These are phyloP conservation scores for Hermanozyma aechmeae DNA, from an alignment of 805 yeast species.

Conservation along the genomic window DNA sequence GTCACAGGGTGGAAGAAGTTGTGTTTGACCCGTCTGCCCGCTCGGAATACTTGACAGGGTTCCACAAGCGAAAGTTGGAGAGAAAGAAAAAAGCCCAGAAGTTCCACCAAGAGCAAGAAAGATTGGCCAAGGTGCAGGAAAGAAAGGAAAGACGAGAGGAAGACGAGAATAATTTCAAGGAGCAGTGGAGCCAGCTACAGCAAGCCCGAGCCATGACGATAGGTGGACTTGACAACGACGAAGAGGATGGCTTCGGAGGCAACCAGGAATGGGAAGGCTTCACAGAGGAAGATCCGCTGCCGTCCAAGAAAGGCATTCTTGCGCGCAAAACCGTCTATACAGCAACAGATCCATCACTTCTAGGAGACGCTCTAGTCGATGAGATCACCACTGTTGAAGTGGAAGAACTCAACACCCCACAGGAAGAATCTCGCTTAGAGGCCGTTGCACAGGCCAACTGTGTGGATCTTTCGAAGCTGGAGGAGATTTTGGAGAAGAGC, in stretches of 20 bases:
- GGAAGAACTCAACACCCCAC: slow-evolving; percentile 46
- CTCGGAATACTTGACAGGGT: slow-evolving; percentile 82
- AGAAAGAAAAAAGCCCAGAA: slow-evolving; percentile 82
- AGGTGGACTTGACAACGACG: slow-evolving; percentile 8
- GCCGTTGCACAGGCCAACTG: slow-evolving; percentile 51
- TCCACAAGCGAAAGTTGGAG: slow-evolving; percentile 86
- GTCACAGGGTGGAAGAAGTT: slow-evolving; percentile 73
- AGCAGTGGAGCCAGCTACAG: slow-evolving; percentile 53
- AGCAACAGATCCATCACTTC: slow-evolving; percentile 14
- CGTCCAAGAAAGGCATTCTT: slow-evolving; percentile 9
- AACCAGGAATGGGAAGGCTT: too few relatives aligned
- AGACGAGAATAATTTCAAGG: slow-evolving; percentile 54
- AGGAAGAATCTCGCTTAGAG: slow-evolving; percentile 23
- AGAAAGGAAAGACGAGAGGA: slow-evolving; percentile 66
- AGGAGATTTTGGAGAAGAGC: slow-evolving; percentile 63
- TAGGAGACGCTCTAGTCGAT: slow-evolving; percentile 31
- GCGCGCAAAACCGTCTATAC: slow-evolving; percentile 21
- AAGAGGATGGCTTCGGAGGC: slow-evolving; percentile 11
- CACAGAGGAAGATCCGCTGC: slow-evolving; percentile 4
- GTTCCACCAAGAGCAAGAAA: slow-evolving; percentile 66
- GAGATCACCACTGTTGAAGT: slow-evolving; percentile 44
- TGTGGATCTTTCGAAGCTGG: slow-evolving; percentile 62
- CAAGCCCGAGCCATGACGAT: slow-evolving; percentile 24
- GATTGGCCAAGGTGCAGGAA: slow-evolving; percentile 65
- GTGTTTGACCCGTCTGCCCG: slow-evolving; percentile 75